phyloP scores from a whole-genome alignment of 768 basidiomycete genomes.

The Coprinopsis strossmayeri region DNA sequence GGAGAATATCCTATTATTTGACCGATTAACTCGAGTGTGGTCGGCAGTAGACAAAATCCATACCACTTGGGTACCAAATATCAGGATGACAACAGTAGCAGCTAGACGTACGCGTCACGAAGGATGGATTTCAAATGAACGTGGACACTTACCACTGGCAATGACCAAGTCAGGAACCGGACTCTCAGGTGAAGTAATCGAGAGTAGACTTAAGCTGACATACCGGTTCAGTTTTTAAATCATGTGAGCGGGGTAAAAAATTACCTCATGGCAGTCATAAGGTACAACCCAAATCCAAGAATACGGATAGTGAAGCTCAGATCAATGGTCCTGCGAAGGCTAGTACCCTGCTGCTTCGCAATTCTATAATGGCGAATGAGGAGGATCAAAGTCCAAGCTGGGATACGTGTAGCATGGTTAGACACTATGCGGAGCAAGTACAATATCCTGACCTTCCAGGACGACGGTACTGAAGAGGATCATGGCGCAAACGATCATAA shows the following conservation, averaged over 20 bases:
- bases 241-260: neutral
- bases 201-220: constrained; percentile 36
- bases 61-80: constrained; percentile 42
- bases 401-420: neutral
- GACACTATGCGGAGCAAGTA: neutral
- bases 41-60: neutral
- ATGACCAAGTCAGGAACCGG: constrained; percentile 43
- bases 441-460: constrained; percentile 30
- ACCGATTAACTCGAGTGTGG: neutral
- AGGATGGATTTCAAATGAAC: neutral
- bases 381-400: constrained; percentile 36
- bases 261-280: constrained; percentile 36
- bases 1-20: constrained; percentile 28
- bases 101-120: constrained; percentile 20
- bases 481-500: constrained; percentile 32
- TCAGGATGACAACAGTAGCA: constrained; percentile 34
- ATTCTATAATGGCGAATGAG: constrained; percentile 28
- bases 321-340: constrained; percentile 23
- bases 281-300: constrained; percentile 36
- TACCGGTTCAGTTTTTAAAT: neutral
- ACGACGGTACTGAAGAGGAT: constrained; percentile 32
- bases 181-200: constrained; percentile 35
- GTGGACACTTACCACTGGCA: constrained; percentile 28
- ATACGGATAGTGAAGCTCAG: constrained; percentile 41
- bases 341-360: constrained; percentile 17